Base-by-base conservation (phyloP, 345 rosid genomes). In the Geranium brycei region DNA sequence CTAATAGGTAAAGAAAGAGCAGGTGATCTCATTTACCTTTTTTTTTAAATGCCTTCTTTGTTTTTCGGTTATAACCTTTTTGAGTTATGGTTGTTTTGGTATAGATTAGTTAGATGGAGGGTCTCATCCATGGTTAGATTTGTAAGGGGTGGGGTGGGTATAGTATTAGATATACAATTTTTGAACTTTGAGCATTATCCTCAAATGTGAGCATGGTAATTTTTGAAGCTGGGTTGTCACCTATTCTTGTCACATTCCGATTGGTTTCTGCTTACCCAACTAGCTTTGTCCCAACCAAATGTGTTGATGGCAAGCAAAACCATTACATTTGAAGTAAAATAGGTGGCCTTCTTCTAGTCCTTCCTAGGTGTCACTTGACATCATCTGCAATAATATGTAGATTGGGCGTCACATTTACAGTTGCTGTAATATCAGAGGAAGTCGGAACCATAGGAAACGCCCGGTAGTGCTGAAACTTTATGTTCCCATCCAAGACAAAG, bases 361-460 rank as follows among this genome's bases (percentile, higher is more conserved):
- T 72, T 96, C 99, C 13, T 93, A 96, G 8, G 97, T 86, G 79
- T n/a, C 97, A 93, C 72, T 86, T 90, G 14, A 93, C 97, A 55
- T 90, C 91, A 10, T 93, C 87, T 0, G 99, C 96, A 65, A 93
- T 81, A 58, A 87, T 93, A 80, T 93, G 96, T 63, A 93, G 92
- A 69, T 93, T 93, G 51, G 97, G 99, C 73, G 90, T 93, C 17
- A 93, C 65, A 69, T 90, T 93, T 64, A 86, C 95, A 0, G 99
- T 86, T 4, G 96, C 97, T 30, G 85, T 87, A 5, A 91, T 18
- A 12, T 18, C 17, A 17, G 47, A 19, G 19, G 38, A 23, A 51
- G 4, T 32, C 4, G 38, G 38, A 32, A 32, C 38, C 38, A 32
- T 32, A 32, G 3, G 38, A 6, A 32, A 32, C 6, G 38, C 4